Evolutionary conservation across 208 protist genomes (phyloP).

Genomic region (Leishmania turanica): DNA sequence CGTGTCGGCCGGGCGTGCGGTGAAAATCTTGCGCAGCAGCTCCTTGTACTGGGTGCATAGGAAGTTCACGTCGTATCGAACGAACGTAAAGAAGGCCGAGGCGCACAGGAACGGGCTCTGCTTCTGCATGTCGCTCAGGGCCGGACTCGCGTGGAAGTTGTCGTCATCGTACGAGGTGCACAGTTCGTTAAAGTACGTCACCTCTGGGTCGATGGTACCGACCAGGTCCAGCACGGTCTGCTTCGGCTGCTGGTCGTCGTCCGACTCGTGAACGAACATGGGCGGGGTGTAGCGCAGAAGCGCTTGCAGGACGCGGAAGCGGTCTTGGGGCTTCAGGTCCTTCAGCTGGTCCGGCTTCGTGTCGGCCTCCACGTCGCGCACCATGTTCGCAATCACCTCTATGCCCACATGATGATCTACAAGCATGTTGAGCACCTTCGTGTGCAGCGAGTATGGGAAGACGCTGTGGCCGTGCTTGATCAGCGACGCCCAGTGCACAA

Average conservation of each 20-base stretch:
- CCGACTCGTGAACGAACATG: conserved; percentile 36
- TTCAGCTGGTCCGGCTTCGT: conserved; percentile 40
- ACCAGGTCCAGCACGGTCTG: conserved; percentile 24
- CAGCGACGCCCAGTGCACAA: conserved; percentile 73
- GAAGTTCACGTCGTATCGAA: conserved; percentile 72
- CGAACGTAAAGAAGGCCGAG: conserved; percentile 85
- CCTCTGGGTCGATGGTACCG: conserved; percentile 47
- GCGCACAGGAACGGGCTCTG: conserved; percentile 28
- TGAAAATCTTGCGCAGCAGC: conserved; percentile 68
- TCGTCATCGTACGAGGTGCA: conserved; percentile 46
- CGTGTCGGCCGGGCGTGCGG: conserved; percentile 25
- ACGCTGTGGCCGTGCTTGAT: conserved; percentile 63
- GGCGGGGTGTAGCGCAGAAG: conserved; percentile 76
- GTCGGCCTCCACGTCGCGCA: conserved; percentile 47
- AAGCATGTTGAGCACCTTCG: conserved; percentile 70
- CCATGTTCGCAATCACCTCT: conserved; percentile 52
- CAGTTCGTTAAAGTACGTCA: conserved; percentile 59
- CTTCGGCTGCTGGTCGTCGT: conserved; percentile 18
- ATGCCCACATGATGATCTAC: conserved; percentile 48
- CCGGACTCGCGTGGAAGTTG: conserved; percentile 24
- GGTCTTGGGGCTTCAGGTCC: conserved; percentile 53
- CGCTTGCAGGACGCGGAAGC: conserved; percentile 80
- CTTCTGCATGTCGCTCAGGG: conserved; percentile 36
- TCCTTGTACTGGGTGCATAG: conserved; percentile 67
- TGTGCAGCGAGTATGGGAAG: conserved; percentile 73